Base-by-base conservation (phyloP, 257 asterid genomes). In the Craterostigma plantagineum region DNA sequence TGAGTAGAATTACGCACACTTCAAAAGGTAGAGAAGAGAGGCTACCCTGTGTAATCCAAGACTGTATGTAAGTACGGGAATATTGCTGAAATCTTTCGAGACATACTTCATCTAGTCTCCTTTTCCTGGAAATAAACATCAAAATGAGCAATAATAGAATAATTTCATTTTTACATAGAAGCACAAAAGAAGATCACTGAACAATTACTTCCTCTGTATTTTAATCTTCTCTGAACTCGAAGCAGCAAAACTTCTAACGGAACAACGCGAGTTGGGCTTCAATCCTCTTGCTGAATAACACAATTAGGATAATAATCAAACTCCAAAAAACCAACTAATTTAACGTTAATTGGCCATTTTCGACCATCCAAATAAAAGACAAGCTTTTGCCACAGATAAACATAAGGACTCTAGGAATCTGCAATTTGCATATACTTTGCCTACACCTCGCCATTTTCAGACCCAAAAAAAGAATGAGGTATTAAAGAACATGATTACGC, bases 11-110 rank as follows among this genome's bases (percentile, higher is more conserved):
- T 35, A 18, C 7, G 27, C 11, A 27, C 12, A 46, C 16, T 14
- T 2, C 2, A n/a, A 33, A 49, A 38, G 18, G 14, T 35, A 42
- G 17, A 12, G 4, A 30, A 52, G 52, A 61, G 35, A 49, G 40
- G 45, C 49, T 65, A 75, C 98, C 98, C 70, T 83, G 95, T 4
- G 62, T 51, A 53, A 90, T 90, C 99, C 99, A 90, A 10, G 95
- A 90, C 51, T 90, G 99, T 64, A 90, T 75, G 54, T 54, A 64
- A 36, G 95, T 74, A 45, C 94, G 79, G 68, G 92, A 76, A 57
- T 90, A 90, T 45, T 90, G 91, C 61, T 79, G 77, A 70, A 55
- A 90, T 65, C 83, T 80, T 63, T 90, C 92, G 3, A 79, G 69
- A 59, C 99, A 90, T 34, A 79, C 63, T 64, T 90, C 92, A 64